phyloP scores from a whole-genome alignment of 2,329 filamentous ascomycete species.

The Epichloe typhina region DNA sequence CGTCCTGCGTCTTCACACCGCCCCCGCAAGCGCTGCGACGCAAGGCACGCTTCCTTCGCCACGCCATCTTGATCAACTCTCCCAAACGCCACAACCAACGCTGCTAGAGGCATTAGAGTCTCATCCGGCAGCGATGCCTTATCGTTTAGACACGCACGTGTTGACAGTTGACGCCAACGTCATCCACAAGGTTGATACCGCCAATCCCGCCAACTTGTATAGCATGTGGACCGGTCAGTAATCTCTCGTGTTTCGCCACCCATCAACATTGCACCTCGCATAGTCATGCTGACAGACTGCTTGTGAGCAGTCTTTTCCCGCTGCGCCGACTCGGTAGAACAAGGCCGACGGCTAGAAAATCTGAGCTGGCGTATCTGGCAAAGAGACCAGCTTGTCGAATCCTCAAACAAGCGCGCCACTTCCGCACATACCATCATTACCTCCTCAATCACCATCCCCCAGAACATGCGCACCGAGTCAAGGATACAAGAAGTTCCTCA shows the following conservation, averaged over 20 bases:
- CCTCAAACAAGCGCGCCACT: conserved; percentile 41
- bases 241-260: not conserved
- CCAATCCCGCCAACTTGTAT: conserved; percentile 84
- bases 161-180: conserved; percentile 83
- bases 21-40: too few species aligned
- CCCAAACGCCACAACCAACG: conserved; percentile 2
- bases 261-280: not conserved
- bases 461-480: conserved; percentile 32
- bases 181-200: conserved; percentile 89
- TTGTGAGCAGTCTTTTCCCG: conserved; percentile 65
- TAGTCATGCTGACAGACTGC: conserved; percentile 18
- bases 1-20: too few species aligned
- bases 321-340: conserved; percentile 85
- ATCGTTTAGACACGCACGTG: conserved; percentile 70
- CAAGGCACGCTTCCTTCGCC: not conserved
- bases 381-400: conserved; percentile 66
- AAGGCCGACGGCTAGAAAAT: conserved; percentile 87
- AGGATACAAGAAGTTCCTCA: conserved; percentile 48
- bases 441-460: conserved; percentile 28
- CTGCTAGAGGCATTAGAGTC: conserved; percentile 26
- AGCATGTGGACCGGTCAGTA: conserved; percentile 90
- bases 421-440: conserved; percentile 22
- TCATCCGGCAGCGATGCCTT: conserved; percentile 53
- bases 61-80: not conserved
- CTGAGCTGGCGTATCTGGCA: conserved; percentile 94